Evolutionary conservation across 2,329 filamentous ascomycete genomes (phyloP).

Genomic region (Tolypocladium ovalisporum): DNA sequence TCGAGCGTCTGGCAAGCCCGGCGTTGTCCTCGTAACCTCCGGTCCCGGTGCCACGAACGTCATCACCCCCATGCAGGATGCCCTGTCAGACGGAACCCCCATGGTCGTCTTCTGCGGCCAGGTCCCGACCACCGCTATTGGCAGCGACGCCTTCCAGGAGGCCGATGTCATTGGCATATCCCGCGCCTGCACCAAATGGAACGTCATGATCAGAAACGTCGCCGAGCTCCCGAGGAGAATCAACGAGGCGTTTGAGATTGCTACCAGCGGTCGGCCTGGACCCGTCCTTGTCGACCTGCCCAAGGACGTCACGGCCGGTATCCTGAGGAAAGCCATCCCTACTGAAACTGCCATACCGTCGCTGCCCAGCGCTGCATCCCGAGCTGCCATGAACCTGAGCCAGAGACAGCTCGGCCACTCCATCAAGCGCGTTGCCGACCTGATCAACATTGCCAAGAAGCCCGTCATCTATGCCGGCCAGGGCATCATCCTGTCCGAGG

Average conservation of each 20-base stretch:
- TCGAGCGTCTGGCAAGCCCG: conserved; percentile 82
- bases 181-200: conserved; percentile 95
- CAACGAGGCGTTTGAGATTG: conserved; percentile 97
- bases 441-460: conserved; percentile 85
- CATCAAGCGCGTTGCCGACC: conserved; percentile 64
- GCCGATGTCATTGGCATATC: conserved; percentile 92
- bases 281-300: conserved; percentile 93
- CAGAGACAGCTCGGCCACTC: conserved; percentile 62
- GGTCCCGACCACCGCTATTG: conserved; percentile 81
- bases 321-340: conserved; percentile 76
- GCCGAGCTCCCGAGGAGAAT: conserved; percentile 88
- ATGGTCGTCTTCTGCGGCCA: conserved; percentile 95
- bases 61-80: conserved; percentile 92
- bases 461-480: conserved; percentile 93
- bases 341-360: conserved; percentile 61
- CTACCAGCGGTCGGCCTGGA: conserved; percentile 84
- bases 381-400: conserved; percentile 65
- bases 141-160: conserved; percentile 94
- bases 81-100: conserved; percentile 87
- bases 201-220: conserved; percentile 94
- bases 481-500: conserved; percentile 69
- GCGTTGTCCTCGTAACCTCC: conserved; percentile 93
- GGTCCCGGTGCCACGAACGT: conserved; percentile 95
- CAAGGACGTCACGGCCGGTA: conserved; percentile 87
- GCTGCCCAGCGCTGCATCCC: conserved; percentile 75